Percentiles rank a stretch among this genome's conserved stretches.
These are phyloP conservation scores for Sporobolomyces pararoseus DNA, from an alignment of 768 basidiomycete species.

Conservation along the genomic window DNA sequence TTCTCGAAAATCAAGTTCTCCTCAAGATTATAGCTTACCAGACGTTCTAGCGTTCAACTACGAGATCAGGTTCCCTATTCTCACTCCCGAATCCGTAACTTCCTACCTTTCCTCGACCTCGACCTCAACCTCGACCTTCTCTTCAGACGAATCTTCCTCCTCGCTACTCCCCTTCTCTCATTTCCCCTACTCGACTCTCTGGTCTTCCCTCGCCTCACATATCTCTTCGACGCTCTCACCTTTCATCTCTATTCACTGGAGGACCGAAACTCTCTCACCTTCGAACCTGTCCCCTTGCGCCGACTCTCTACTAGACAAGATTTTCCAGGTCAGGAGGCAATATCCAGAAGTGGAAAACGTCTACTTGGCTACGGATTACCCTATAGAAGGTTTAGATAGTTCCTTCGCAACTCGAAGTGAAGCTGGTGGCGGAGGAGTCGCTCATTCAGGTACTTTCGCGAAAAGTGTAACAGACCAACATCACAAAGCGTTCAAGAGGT, in stretches of 20 bases:
- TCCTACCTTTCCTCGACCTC: neutral
- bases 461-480: constrained; percentile 53
- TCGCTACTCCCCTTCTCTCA: constrained; percentile 25
- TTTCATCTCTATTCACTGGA: constrained; percentile 60
- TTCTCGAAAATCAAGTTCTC: constrained; percentile 14
- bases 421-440: constrained; percentile 29
- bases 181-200: constrained; percentile 54
- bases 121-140: neutral
- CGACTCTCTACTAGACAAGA: constrained; percentile 54
- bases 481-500: constrained; percentile 54
- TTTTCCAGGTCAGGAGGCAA: constrained; percentile 47
- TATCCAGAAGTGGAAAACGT: constrained; percentile 51
- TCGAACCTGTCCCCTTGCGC: constrained; percentile 56
- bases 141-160: neutral
- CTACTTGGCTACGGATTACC: constrained; percentile 62
- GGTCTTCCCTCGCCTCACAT: constrained; percentile 53
- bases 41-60: constrained; percentile 59
- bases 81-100: constrained; percentile 45
- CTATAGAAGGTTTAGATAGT: constrained; percentile 46
- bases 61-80: constrained; percentile 56
- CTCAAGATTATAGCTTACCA: constrained; percentile 37
- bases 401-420: constrained; percentile 37
- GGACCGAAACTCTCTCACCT: constrained; percentile 57
- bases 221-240: constrained; percentile 51
- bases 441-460: constrained; percentile 55